These are phyloP conservation scores for Suillus tomentosus DNA, from an alignment of 768 basidiomycete species.

Conservation along the genomic window DNA sequence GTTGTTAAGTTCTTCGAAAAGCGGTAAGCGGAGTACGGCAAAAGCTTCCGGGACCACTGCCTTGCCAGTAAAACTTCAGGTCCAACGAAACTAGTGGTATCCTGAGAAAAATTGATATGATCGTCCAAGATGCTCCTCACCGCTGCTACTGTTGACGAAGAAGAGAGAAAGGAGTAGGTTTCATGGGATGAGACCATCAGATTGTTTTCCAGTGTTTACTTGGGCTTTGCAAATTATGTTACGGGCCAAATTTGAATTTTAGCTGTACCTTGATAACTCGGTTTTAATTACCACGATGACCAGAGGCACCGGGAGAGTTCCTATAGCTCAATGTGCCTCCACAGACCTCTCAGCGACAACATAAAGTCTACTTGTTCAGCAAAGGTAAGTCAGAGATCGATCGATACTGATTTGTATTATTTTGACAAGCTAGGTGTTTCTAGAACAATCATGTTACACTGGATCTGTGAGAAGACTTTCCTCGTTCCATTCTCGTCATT, in stretches of 20 bases:
- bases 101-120: background rate
- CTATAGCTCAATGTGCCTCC: background rate
- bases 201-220: constrained; percentile 3
- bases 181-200: background rate
- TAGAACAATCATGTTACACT: background rate
- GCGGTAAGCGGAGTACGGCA: background rate
- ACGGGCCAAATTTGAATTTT: background rate
- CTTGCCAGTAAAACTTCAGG: background rate
- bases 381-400: background rate
- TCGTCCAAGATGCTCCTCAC: background rate
- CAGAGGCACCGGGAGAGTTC: background rate
- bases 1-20: constrained; percentile 1
- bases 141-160: background rate
- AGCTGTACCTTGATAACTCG: background rate
- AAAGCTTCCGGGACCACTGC: background rate
- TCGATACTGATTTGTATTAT: background rate
- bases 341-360: background rate
- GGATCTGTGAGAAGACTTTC: background rate
- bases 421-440: background rate
- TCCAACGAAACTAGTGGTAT: background rate
- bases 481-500: background rate
- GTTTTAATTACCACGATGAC: background rate
- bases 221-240: background rate
- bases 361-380: background rate
- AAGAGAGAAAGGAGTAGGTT: background rate